These are phyloP conservation scores for Suzukiozyma palmioleophila DNA, from an alignment of 1,139 yeast species.

Conservation along the genomic window DNA sequence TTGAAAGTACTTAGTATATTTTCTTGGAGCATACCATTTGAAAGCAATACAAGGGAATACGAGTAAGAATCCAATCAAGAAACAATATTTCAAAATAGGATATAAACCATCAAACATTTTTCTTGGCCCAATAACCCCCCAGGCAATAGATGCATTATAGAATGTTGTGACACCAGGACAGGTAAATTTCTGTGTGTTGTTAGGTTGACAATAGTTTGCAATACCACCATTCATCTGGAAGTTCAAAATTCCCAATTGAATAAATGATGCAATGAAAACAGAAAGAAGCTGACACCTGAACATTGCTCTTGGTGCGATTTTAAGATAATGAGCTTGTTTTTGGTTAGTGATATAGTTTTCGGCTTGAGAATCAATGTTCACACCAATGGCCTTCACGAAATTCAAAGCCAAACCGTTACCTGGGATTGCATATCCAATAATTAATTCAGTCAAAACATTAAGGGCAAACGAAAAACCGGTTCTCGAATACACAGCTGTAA, in stretches of 20 bases:
- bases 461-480: slow-evolving; percentile 52
- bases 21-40: slow-evolving; percentile 30
- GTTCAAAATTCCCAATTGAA: slow-evolving; percentile 48
- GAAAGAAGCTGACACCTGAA: slow-evolving; percentile 54
- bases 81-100: slow-evolving; percentile 46
- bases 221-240: slow-evolving; percentile 36
- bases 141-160: slow-evolving; percentile 52
- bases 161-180: slow-evolving; percentile 47
- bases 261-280: slow-evolving; percentile 34
- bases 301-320: slow-evolving; percentile 54
- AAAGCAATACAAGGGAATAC: slow-evolving; percentile 41
- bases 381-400: slow-evolving; percentile 56
- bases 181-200: slow-evolving; percentile 35
- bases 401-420: slow-evolving; percentile 60
- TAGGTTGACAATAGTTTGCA: slow-evolving; percentile 27
- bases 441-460: slow-evolving; percentile 56
- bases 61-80: slow-evolving; percentile 49
- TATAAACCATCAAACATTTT: slow-evolving; percentile 45
- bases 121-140: slow-evolving; percentile 65
- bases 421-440: slow-evolving; percentile 60
- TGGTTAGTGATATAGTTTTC: slow-evolving; percentile 51
- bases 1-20: slow-evolving; percentile 31
- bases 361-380: slow-evolving; percentile 60
- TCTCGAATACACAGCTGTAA: slow-evolving; percentile 44
- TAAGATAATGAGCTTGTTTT: slow-evolving; percentile 58